Conservation (phyloP, 23 red algal species). For the Pyropia haitanensis region DNA sequence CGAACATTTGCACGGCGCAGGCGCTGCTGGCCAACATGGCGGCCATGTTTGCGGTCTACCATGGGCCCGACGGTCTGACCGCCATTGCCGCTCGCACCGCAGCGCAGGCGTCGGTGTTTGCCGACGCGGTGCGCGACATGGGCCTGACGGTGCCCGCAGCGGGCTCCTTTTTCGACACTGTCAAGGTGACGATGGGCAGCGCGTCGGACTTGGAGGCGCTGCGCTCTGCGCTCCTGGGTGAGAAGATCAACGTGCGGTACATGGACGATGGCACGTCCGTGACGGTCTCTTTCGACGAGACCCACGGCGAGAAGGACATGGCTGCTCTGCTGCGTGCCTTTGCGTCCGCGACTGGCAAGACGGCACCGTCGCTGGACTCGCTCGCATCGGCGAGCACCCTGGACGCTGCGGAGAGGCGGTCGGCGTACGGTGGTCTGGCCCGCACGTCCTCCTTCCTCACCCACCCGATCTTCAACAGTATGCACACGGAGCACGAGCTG, state of each 20-base stretch:
- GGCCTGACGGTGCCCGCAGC: slow-evolving; percentile 35
- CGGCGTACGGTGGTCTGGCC: slow-evolving; percentile 14
- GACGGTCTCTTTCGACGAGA: slow-evolving; percentile 93
- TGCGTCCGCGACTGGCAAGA: slow-evolving; percentile 17
- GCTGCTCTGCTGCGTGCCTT: slow-evolving; percentile 48
- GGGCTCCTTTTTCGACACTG: slow-evolving; percentile 80
- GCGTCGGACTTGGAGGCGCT: slow-evolving; percentile 25
- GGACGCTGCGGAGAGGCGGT: slow-evolving; percentile 9
- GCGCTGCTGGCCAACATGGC: slow-evolving; percentile 98
- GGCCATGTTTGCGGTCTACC: slow-evolving; percentile 98
- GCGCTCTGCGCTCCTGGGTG: slow-evolving; percentile 18
- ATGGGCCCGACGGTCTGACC: slow-evolving; percentile 88
- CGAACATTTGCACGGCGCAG: slow-evolving; percentile 97
- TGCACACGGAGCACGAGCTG: slow-evolving; percentile 97
- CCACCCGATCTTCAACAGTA: slow-evolving; percentile 89
- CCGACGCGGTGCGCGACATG: slow-evolving; percentile 23
- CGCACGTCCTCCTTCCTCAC: slow-evolving; percentile 85
- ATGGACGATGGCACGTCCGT: slow-evolving; percentile 44
- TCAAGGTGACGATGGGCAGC: slow-evolving; percentile 46
- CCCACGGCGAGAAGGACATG: slow-evolving; percentile 54
- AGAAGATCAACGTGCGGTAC: slow-evolving; percentile 74
- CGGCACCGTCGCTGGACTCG: background rate
- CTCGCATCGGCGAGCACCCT: slow-evolving; percentile 23
- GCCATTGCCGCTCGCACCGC: slow-evolving; percentile 72
- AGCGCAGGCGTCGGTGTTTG: slow-evolving; percentile 71